Percentiles rank a stretch among this genome's conserved stretches.
Evolutionary conservation across 169 alveolate genomes (phyloP).

Genomic region (Babesia ovata): DNA sequence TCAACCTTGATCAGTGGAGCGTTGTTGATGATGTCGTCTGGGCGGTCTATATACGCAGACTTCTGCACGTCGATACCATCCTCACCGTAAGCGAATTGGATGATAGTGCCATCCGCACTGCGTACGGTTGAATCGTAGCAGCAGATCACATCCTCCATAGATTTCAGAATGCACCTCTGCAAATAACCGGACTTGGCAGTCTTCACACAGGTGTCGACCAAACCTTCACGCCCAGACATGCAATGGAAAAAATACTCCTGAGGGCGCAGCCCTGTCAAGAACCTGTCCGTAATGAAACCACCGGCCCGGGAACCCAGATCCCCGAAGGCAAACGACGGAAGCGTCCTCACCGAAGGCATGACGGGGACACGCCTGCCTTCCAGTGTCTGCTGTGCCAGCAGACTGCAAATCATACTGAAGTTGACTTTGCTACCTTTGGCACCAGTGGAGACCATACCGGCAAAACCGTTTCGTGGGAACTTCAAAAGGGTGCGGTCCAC

Average conservation of each 20-base stretch:
- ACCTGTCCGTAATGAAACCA: conserved; percentile 96
- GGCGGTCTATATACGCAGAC: conserved; percentile 86
- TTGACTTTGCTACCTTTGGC: conserved; percentile 95
- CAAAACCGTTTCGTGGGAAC: conserved; percentile 95
- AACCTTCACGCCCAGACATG: conserved; percentile 99
- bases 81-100: conserved; percentile 97
- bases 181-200: conserved; percentile 97
- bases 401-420: conserved; percentile 91
- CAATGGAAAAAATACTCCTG: conserved; percentile 98
- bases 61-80: conserved; percentile 94
- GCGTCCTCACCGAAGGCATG: conserved; percentile 91
- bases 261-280: conserved; percentile 95
- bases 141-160: conserved; percentile 92
- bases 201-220: conserved; percentile 98
- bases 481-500: conserved; percentile 70
- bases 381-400: conserved; percentile 94
- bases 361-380: conserved; percentile 96
- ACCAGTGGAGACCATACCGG: conserved; percentile 97
- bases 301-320: conserved; percentile 96
- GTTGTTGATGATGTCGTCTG: conserved; percentile 76
- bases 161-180: conserved; percentile 96
- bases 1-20: conserved; percentile 29
- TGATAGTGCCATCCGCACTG: conserved; percentile 92
- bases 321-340: conserved; percentile 92
- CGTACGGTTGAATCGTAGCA: conserved; percentile 97